These are phyloP conservation scores for Cyclocybe aegerita DNA, from an alignment of 768 basidiomycete species.

Conservation along the genomic window DNA sequence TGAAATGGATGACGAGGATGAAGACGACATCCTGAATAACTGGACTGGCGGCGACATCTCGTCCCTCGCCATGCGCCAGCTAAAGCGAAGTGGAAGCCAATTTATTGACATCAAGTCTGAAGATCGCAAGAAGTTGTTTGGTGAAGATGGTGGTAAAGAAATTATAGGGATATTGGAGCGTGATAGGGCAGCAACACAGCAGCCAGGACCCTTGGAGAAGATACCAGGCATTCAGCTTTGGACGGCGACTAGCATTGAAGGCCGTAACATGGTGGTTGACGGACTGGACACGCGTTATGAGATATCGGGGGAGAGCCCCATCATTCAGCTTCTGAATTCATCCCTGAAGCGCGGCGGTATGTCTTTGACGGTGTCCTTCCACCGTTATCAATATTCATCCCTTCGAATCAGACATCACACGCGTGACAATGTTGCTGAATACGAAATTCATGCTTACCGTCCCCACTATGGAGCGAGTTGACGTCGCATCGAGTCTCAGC, in stretches of 20 bases:
- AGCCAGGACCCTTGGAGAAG: constrained; percentile 10
- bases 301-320: constrained; percentile 16
- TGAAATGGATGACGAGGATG: constrained; percentile 4
- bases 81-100: not conserved
- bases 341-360: constrained; percentile 15
- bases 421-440: constrained; percentile 38
- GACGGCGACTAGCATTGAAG: not conserved
- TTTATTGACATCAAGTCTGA: constrained; percentile 18
- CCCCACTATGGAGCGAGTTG: constrained; percentile 24
- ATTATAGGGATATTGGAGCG: constrained; percentile 43
- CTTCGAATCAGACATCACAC: constrained; percentile 34
- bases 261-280: constrained; percentile 7
- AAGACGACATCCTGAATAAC: constrained; percentile 1
- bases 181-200: constrained; percentile 31
- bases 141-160: constrained; percentile 38
- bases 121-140: constrained; percentile 36
- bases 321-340: constrained; percentile 29
- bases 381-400: not conserved
- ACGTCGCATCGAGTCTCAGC: constrained; percentile 13
- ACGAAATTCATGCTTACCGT: constrained; percentile 38
- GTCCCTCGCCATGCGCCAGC: not conserved
- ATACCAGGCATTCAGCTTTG: constrained; percentile 16
- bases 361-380: constrained; percentile 6
- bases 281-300: constrained; percentile 9
- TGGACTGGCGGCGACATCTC: not conserved